Evolutionary conservation across 768 basidiomycete species (phyloP), one percentile per base, ranked within the genome.

Genomic region (Boletellus ananiceps): DNA sequence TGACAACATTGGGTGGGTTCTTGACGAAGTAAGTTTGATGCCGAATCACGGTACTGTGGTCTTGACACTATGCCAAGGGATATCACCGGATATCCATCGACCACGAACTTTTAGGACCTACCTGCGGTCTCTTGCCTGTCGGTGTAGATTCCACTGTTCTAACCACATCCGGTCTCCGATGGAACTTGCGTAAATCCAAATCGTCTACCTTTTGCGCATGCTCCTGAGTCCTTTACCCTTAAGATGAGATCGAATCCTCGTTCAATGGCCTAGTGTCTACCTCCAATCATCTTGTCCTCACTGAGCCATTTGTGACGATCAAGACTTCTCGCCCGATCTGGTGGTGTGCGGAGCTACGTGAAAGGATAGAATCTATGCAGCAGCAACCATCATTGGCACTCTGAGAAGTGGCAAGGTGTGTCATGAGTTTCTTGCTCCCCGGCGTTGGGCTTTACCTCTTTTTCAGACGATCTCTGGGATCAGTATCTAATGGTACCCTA

Each of bases 121-220:
- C 94, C 0, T 99, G 96, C 63, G 96, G 94, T 0, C 77, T 98
- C n/a, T 78, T 99, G 9, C 96, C 96, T 1, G 79, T 98, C 3
- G 96, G 94, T 0, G 70, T 93, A 13, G 84, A 84, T 25, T 77
- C 74, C 5, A 86, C 93, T 0, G 67, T 80, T 14, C 71, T 98
- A n/a, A 80, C 86, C 3, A 97, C 93, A 0, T 77, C 70, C 1
- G 96, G 96, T 0, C 74, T 97, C 31, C 75, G 81, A 57, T 99
- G 96, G 96, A 86, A 99, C 67, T 66, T 96, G 39, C 78, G 94
- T 88, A 59, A 54, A 80, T 71, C 2, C 9, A 38, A 5, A 5
- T 2, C 23, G 19, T 45, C 14, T 51, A 19, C 21, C 35, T 44
- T 19, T 32, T 13, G 16, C 12, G 11, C 32, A 27, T 16, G 31